Conservation (phyloP, 768 basidiomycete genomes). For the Boletus reticulatus region DNA sequence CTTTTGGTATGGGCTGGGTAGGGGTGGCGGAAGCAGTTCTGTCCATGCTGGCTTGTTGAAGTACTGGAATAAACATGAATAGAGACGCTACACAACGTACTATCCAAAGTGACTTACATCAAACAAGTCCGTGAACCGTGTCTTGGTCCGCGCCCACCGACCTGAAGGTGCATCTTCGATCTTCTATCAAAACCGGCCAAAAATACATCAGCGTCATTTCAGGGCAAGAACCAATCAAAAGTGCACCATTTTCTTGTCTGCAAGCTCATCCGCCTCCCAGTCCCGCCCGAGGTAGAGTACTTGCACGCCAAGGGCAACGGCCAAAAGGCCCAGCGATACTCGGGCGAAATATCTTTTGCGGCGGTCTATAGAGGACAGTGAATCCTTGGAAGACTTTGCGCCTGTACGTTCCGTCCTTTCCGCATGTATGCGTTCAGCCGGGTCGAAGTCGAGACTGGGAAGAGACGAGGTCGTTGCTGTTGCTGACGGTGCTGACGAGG, state of each 20-base stretch:
- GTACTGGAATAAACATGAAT: constrained; percentile 45
- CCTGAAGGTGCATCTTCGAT: constrained; percentile 58
- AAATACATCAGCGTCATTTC: neutral
- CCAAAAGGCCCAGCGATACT: constrained; percentile 50
- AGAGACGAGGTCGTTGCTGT: constrained; percentile 19
- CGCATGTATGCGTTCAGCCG: constrained; percentile 41
- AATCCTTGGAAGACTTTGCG: constrained; percentile 74
- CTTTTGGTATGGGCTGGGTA: constrained; percentile 78
- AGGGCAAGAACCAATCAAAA: neutral
- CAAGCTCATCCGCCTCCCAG: constrained; percentile 74
- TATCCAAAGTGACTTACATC: constrained; percentile 47
- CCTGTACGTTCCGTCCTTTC: constrained; percentile 57
- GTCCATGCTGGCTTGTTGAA: constrained; percentile 94
- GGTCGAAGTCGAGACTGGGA: constrained; percentile 66
- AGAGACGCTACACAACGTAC: neutral
- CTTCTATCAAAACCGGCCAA: constrained; percentile 38
- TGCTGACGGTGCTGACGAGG: constrained; percentile 1
- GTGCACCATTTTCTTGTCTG: constrained; percentile 59
- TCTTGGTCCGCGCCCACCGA: constrained; percentile 61
- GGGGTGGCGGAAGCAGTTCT: constrained; percentile 85
- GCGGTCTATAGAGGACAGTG: constrained; percentile 76
- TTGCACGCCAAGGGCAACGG: constrained; percentile 54
- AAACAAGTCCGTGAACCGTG: constrained; percentile 63
- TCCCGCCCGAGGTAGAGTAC: constrained; percentile 71
- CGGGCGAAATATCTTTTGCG: constrained; percentile 57